phyloP scores from a whole-genome alignment of 805 yeast genomes.

The Sugiyamaella smithiae region DNA sequence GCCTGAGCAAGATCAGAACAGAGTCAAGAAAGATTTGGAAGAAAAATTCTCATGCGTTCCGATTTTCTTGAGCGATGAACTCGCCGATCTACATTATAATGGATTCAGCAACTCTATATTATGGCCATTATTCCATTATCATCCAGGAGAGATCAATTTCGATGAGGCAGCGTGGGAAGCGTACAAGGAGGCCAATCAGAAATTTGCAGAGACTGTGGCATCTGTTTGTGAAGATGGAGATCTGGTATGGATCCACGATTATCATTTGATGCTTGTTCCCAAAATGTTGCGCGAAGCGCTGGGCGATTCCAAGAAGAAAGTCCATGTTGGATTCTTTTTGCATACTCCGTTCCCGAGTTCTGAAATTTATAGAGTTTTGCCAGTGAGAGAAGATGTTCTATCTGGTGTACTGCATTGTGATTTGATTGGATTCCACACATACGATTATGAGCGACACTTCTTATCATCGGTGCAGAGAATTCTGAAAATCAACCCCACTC shows the following conservation, averaged over 20 bases:
- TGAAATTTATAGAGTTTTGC: conserved; percentile 92
- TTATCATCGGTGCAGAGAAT: conserved; percentile 84
- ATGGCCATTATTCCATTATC: conserved; percentile 98
- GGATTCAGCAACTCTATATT: conserved; percentile 92
- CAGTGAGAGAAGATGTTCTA: conserved; percentile 89
- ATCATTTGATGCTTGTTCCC: conserved; percentile 93
- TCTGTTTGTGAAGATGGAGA: conserved; percentile 74
- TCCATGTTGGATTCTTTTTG: conserved; percentile 80
- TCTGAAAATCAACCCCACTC: conserved; percentile 75
- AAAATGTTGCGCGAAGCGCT: conserved; percentile 72
- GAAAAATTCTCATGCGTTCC: conserved; percentile 87
- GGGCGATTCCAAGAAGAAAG: conserved; percentile 31
- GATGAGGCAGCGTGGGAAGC: conserved; percentile 99
- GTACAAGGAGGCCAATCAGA: conserved; percentile 84
- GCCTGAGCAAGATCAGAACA: conserved; percentile 67
- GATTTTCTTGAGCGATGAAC: conserved; percentile 77
- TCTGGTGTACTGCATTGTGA: conserved; percentile 92
- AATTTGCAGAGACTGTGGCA: conserved; percentile 74
- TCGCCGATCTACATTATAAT: conserved; percentile 94
- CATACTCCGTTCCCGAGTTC: conserved; percentile 98
- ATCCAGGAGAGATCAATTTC: conserved; percentile 98
- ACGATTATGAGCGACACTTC: conserved; percentile 96
- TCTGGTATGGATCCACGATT: conserved; percentile 96
- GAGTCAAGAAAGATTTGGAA: conserved; percentile 66
- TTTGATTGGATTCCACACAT: conserved; percentile 97